Conservation (phyloP, 2,329 filamentous ascomycete species). For the Colletotrichum sp. region DNA sequence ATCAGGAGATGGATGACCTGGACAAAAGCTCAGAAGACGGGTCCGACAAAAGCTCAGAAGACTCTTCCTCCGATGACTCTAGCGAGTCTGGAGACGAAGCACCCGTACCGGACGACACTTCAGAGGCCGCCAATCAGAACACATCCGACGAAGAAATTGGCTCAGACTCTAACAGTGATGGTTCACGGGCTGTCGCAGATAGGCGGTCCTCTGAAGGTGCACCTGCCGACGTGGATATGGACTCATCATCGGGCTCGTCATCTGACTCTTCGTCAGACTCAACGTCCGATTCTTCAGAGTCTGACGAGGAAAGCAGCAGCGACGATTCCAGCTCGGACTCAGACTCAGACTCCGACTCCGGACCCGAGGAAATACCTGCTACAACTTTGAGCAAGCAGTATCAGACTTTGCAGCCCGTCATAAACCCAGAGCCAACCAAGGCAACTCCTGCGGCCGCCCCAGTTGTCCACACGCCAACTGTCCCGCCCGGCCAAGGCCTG, state of each 20-base stretch:
- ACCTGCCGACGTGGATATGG: neutral
- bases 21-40: neutral
- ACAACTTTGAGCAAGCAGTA: conserved; percentile 24
- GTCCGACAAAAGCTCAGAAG: neutral
- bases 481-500: conserved; percentile 40
- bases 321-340: conserved; percentile 26
- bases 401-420: neutral
- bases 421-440: neutral
- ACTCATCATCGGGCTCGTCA: neutral
- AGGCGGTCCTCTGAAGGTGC: neutral
- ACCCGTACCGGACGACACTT: neutral
- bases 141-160: conserved; percentile 9
- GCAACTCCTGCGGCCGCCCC: neutral
- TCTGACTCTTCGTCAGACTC: conserved; percentile 2
- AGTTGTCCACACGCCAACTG: conserved; percentile 17
- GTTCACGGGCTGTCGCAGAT: neutral
- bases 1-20: neutral
- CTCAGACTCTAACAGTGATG: conserved; percentile 18
- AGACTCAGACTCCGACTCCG: conserved; percentile 17
- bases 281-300: neutral
- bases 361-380: conserved; percentile 40
- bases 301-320: conserved; percentile 11
- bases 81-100: neutral
- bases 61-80: neutral
- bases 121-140: neutral